Base-by-base conservation (phyloP, 164 flowering plant genomes). In the Chimonanthus praecox region DNA sequence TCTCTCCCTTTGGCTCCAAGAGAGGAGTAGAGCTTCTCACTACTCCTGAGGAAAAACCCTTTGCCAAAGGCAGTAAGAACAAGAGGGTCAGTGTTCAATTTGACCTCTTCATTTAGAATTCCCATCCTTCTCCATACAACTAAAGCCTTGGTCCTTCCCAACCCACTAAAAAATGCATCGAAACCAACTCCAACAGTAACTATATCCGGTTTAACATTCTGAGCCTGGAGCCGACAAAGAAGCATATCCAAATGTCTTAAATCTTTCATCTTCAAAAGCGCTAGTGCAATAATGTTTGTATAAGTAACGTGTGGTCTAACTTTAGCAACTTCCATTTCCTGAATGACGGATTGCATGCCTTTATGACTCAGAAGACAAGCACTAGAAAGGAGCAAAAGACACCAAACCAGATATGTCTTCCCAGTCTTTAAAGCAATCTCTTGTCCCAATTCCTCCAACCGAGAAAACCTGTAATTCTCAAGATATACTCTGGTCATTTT, bases 11-110 rank as follows among this genome's bases (percentile, higher is more conserved):
- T 47, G 21, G 81, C 77, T 51, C 78, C 84, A 74, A 81, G 80
- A 50, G 84, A 71, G 13, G 80, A 71, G 75, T 77, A 88, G 47
- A 71, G 76, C 47, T 82, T 82, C 69, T 88, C 91, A 73, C 84
- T 84, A 70, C 74, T 75, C 72, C 61, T 71, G 21, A 87, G 81
- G 69, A 87, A 87, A 70, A 60, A 66, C 13, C 93, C 91, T 76
- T 89, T 89, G 2, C 90, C 89, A 78, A 88, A 87, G 64, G 90
- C 87, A 70, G 79, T 13, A 6, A 85, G 82, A 80, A 88, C 88
- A 67, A 89, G 75, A 71, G 88, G 78, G 81, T 89, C 91, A 20
- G 93, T 89, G 60, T 84, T 80, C 84, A 89, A 76, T 73, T 85
- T 84, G 60, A 79, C 89, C 43, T 65, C 62, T 74, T 74, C 74